Base-by-base conservation (phyloP, 2,329 filamentous ascomycete genomes). In the Colletotrichum karsti region DNA sequence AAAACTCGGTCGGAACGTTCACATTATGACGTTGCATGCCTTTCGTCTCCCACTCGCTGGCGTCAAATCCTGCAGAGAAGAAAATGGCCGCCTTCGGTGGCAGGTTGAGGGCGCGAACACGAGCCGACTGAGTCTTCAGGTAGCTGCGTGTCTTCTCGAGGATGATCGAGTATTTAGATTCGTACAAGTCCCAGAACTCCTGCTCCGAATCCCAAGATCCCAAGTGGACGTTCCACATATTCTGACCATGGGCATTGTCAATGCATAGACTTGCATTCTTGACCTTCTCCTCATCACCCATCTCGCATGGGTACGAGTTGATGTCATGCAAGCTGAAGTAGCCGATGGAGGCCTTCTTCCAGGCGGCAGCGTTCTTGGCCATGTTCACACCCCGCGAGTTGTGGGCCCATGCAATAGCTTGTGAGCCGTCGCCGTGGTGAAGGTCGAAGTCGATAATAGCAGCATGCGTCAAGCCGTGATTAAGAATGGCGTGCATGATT, bases 321-420 rank as follows among this genome's bases (percentile, higher is more conserved):
- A 99, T 98, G 76, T 99, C 96, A 78, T 99, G 96, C 46, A 99
- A 79, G 77, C 95, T 98, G 79, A 97, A 98, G 77, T 99, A 99
- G 9, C 95, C 96, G 73, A 98, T 96, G 0, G 92, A 91, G 0
- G 92, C 91, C 82, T 93, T 96, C 81, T 95, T 95, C 86, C 92
- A 92, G 30, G 86, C 83, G 1, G 91, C 86, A 1, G 91, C 89
- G 75, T 93, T 95, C 78, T 92, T 94, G 7, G 89, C 78, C 42
- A 91, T 83, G 15, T 81, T 83, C 4, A 83, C 78, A 42, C 92
- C 89, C 69, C 92, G 91, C 53, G 88, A 85, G 76, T 98, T 99
- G 73, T 97, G 93, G 44, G 92, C 89, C 95, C 95, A 98, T 0
- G 95, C 87, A 73, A 99, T 97, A 3, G 93, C 87, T 78, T 99